Evolutionary conservation across 2,329 filamentous ascomycete genomes (phyloP).

Genomic region (Endoconidiophora laricicola): DNA sequence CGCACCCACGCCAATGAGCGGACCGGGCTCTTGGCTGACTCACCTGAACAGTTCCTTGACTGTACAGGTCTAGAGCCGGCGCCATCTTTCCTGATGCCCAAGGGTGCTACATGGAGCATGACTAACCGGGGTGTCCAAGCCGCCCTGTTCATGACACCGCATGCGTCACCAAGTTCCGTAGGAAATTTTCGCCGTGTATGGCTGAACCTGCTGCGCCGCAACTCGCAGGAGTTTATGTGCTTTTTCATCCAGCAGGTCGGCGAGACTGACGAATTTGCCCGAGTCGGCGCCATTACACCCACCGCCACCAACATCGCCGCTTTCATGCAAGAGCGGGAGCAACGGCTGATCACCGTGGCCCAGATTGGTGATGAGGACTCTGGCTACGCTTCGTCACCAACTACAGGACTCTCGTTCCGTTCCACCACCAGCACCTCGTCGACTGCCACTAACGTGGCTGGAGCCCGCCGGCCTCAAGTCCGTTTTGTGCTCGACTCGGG

Average conservation of each 20-base stretch:
- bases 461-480: conserved; percentile 4
- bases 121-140: conserved; percentile 11
- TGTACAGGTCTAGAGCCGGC: conserved; percentile 1
- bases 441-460: neutral
- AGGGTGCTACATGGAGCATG: conserved; percentile 8
- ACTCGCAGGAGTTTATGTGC: conserved; percentile 11
- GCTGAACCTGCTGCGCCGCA: conserved; percentile 9
- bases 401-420: conserved; percentile 1
- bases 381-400: neutral
- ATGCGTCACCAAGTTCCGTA: conserved; percentile 6
- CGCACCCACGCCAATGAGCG: conserved; percentile 4
- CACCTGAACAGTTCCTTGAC: conserved; percentile 8
- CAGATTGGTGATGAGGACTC: conserved; percentile 4
- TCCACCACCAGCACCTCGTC: neutral
- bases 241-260: conserved; percentile 13
- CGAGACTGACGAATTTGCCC: conserved; percentile 10
- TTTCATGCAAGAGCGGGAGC: conserved; percentile 8
- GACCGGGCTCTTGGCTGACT: conserved; percentile 10
- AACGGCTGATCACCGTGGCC: conserved; percentile 11
- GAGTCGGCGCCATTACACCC: conserved; percentile 9
- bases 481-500: conserved; percentile 7
- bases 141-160: conserved; percentile 11
- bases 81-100: conserved; percentile 11
- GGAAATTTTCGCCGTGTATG: conserved; percentile 13
- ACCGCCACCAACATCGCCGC: conserved; percentile 7